A percentile compares a stretch with the other conserved stretches of the same genome.
These are phyloP conservation scores for Escallonia herrerae DNA, from an alignment of 129 eudicot species.

Conservation along the genomic window DNA sequence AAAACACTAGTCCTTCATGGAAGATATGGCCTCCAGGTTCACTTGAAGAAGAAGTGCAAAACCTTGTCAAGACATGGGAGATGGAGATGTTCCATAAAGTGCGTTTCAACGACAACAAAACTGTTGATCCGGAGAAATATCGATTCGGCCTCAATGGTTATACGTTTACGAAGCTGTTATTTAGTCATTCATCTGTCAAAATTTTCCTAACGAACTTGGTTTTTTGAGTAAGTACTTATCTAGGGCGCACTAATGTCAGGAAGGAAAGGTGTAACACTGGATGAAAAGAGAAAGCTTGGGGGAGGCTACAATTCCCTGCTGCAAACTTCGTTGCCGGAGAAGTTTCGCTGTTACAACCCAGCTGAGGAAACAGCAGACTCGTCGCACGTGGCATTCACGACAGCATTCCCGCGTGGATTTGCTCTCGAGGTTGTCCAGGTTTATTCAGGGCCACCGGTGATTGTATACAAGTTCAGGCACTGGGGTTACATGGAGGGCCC, in stretches of 20 bases:
- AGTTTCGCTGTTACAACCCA: conserved; percentile 18
- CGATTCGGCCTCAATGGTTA: conserved; percentile 36
- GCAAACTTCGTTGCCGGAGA: conserved; percentile 20
- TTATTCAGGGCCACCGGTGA: conserved; percentile 34
- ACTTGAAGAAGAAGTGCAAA: conserved; percentile 23
- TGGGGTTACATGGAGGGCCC: conserved; percentile 48
- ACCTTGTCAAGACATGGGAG: conserved; percentile 36
- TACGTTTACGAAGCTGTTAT: neutral
- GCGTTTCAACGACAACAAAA: conserved; percentile 26
- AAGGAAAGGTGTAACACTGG: conserved; percentile 18
- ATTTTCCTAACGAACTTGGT: neutral
- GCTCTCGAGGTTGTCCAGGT: conserved; percentile 26
- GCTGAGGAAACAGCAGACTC: conserved; percentile 30
- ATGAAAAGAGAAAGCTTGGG: conserved; percentile 25
- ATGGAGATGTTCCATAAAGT: conserved; percentile 50
- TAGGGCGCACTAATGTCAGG: conserved; percentile 12
- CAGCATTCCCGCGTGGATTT: conserved; percentile 33
- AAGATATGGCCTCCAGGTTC: conserved; percentile 22
- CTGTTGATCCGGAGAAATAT: conserved; percentile 27
- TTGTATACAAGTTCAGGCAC: conserved; percentile 40
- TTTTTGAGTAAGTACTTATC: neutral
- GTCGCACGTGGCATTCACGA: conserved; percentile 20
- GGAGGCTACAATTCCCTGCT: conserved; percentile 39
- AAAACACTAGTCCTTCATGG: neutral
- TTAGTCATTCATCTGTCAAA: neutral